Conservation (phyloP, 306 rosid genomes). For the Rosa rugosa region DNA sequence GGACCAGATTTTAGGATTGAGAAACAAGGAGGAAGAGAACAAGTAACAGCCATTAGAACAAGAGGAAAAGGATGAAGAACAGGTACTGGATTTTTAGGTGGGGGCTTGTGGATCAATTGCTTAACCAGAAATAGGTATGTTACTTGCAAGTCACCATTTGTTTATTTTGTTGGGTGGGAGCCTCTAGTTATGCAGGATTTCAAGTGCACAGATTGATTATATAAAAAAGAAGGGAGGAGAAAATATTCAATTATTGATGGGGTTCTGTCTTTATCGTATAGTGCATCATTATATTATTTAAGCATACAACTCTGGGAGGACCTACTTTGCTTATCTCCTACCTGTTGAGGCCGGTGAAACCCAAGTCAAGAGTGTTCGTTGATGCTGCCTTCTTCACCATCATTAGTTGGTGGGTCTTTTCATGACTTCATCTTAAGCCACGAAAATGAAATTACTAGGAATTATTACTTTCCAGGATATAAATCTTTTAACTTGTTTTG, state of each 20-base stretch:
- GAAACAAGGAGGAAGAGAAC: slow-evolving; percentile 37
- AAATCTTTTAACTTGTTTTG: too few relatives aligned
- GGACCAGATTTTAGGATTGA: slow-evolving; percentile 52
- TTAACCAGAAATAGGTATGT: slow-evolving; percentile 1
- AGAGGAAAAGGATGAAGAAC: slow-evolving; percentile 15
- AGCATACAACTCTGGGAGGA: slow-evolving; percentile 2
- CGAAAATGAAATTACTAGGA: not conserved
- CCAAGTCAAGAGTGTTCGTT: slow-evolving; percentile 26
- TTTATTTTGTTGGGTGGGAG: not conserved
- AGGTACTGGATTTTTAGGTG: not conserved
- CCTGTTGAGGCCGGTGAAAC: slow-evolving; percentile 33
- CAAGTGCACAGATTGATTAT: not conserved
- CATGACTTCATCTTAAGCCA: not conserved
- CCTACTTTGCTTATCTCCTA: slow-evolving; percentile 43
- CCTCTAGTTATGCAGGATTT: not conserved
- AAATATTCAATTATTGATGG: not conserved
- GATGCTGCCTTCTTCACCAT: not conserved
- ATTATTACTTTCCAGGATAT: too few relatives aligned
- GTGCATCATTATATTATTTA: slow-evolving; percentile 11
- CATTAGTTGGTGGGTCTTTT: slow-evolving; percentile 32
- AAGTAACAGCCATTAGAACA: slow-evolving; percentile 59
- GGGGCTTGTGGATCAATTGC: not conserved
- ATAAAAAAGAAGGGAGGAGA: not conserved
- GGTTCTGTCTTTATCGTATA: not conserved
- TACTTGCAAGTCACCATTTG: not conserved